phyloP scores from a whole-genome alignment of 306 rosid genomes.

The Argentina anserina region DNA sequence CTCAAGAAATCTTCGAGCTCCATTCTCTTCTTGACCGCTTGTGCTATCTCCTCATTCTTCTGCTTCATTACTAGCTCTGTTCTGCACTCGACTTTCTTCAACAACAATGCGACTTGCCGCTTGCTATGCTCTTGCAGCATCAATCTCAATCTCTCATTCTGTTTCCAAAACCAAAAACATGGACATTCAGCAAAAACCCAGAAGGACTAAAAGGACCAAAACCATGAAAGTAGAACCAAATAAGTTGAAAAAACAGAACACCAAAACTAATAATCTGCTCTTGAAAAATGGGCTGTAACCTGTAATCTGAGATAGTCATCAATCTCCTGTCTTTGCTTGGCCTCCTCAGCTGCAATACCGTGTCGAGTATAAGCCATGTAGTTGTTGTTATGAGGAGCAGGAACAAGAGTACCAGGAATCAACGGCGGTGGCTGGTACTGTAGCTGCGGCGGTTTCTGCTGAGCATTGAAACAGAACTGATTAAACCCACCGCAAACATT shows the following conservation, averaged over 20 bases:
- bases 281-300: constrained; percentile 31
- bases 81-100: constrained; percentile 39
- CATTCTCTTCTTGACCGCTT: constrained; percentile 32
- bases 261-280: background rate
- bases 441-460: constrained; percentile 25
- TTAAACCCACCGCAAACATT: constrained; percentile 20
- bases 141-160: constrained; percentile 59
- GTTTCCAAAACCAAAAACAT: background rate
- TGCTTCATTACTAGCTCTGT: constrained; percentile 21
- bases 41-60: constrained; percentile 58
- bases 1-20: constrained; percentile 52
- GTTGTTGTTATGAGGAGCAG: constrained; percentile 20
- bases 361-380: constrained; percentile 25
- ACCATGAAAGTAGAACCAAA: background rate
- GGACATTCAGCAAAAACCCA: background rate
- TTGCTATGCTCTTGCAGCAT: constrained; percentile 47
- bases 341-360: constrained; percentile 28
- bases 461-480: constrained; percentile 33
- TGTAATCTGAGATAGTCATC: constrained; percentile 48
- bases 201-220: background rate
- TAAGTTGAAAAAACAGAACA: background rate
- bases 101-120: constrained; percentile 33
- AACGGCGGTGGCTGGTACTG: constrained; percentile 21
- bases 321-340: constrained; percentile 47
- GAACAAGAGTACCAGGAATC: background rate